phyloP scores from a whole-genome alignment of 768 basidiomycete species.

The Boletus vermiculosoides region DNA sequence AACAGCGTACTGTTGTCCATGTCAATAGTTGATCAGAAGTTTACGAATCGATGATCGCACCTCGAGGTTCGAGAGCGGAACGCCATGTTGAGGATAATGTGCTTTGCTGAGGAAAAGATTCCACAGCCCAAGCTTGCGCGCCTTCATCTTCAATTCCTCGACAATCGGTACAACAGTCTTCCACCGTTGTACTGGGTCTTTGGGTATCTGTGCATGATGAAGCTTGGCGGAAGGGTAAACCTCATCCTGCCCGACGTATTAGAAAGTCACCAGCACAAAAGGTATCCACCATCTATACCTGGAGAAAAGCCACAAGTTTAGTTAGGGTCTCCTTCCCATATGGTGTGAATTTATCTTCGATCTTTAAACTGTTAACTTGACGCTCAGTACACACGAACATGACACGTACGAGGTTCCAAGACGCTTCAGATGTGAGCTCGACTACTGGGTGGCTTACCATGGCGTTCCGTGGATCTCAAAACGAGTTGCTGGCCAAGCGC shows the following conservation, averaged over 20 bases:
- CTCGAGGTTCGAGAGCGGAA: slow-evolving; percentile 91
- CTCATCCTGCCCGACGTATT: slow-evolving; percentile 60
- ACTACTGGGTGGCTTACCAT: slow-evolving; percentile 72
- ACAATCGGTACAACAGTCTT: slow-evolving; percentile 78
- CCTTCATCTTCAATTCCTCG: slow-evolving; percentile 82
- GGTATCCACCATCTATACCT: slow-evolving; percentile 45
- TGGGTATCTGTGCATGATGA: slow-evolving; percentile 79
- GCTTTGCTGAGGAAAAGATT: slow-evolving; percentile 94
- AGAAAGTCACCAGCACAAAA: neutral
- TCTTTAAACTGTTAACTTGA: slow-evolving; percentile 38
- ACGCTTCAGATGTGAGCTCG: slow-evolving; percentile 76
- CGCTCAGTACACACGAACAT: neutral
- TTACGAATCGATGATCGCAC: slow-evolving; percentile 39
- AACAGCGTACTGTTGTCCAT: slow-evolving; percentile 74
- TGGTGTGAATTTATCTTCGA: slow-evolving; percentile 91
- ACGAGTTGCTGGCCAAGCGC: neutral
- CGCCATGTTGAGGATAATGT: slow-evolving; percentile 88
- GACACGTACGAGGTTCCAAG: slow-evolving; percentile 78
- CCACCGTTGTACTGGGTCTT: slow-evolving; percentile 76
- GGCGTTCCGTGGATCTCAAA: neutral
- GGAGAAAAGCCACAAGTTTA: slow-evolving; percentile 81
- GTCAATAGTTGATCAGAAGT: neutral
- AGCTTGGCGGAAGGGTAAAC: slow-evolving; percentile 76
- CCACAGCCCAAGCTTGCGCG: slow-evolving; percentile 89
- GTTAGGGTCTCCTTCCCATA: slow-evolving; percentile 84